Percentiles rank a stretch among this genome's conserved stretches.
These are phyloP conservation scores for Fusarium sp. DNA, from an alignment of 2,329 filamentous ascomycete genomes.

Conservation along the genomic window DNA sequence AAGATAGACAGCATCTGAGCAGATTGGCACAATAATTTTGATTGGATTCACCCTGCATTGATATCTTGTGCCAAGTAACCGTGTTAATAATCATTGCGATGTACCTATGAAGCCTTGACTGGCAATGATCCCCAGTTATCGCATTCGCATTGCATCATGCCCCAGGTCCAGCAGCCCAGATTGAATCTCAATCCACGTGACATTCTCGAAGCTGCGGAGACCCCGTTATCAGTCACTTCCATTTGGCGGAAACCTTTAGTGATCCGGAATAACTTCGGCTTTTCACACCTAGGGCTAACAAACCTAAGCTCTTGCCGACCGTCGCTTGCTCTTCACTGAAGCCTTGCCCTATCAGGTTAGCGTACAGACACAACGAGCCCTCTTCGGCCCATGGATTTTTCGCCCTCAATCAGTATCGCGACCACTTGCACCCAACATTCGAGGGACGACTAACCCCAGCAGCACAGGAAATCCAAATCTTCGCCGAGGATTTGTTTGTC, in stretches of 20 bases:
- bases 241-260: conserved; percentile 4
- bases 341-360: conserved; percentile 52
- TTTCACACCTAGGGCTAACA: conserved; percentile 53
- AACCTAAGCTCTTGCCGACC: conserved; percentile 53
- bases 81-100: conserved; percentile 8
- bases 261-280: conserved; percentile 50
- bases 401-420: conserved; percentile 55
- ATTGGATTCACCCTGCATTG: neutral
- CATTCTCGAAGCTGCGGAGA: neutral
- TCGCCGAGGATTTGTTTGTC: conserved; percentile 55
- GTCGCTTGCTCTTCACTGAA: conserved; percentile 51
- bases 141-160: neutral
- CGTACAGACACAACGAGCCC: conserved; percentile 56
- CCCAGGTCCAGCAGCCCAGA: neutral
- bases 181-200: conserved; percentile 29
- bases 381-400: conserved; percentile 57
- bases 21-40: conserved; percentile 26
- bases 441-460: conserved; percentile 58
- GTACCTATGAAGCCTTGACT: neutral
- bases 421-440: conserved; percentile 55
- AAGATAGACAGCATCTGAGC: conserved; percentile 42
- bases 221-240: neutral
- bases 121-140: neutral
- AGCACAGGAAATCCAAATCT: conserved; percentile 55
- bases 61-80: neutral